Base-by-base conservation (phyloP, 2,329 filamentous ascomycete species). In the Alternaria sp. region DNA sequence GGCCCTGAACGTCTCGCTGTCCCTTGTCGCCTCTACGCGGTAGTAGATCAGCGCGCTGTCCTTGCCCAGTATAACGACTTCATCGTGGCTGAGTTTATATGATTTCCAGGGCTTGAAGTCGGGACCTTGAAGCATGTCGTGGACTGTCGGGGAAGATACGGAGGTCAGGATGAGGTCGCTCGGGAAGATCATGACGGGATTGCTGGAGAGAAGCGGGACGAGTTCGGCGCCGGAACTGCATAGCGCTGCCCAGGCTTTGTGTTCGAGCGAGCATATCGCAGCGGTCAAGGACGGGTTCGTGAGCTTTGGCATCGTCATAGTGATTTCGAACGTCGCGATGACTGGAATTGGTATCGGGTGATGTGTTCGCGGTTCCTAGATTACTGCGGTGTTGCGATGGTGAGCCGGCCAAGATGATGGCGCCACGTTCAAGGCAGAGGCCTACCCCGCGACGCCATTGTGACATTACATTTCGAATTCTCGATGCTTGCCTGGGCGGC, bases 151-250 rank as follows among this genome's bases (percentile, higher is more conserved):
- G 2, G 69, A 78, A 10, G 73, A 77, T 7, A 76, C 76, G 4
- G 77, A 76, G 2, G 73, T 72, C 28, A 80, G 76, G 4, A 70
- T 74, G 32, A 76, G 73, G 40, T 81, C 76, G 25, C 77, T 75
- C 5, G 80, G 80, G 60, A 80, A 77, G 25, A 81, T 81, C 54
- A 81, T 81, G 74, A 82, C 80, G 62, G 77, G 77, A 32, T 68
- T 81, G 43, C 74, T 70, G 12, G 72, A 71, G 21, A 73, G 68
- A 13, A 71, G 78, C 13, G 79, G 79, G 5, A 73, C 69, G 25
- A 79, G 78, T 55, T 68, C 67, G 9, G 74, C 69, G 60, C 79
- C 71, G 7, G 73, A 71, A 45, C 60, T 67, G 66, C 73, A 81
- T 54, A 77, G 78, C 12, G 67, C 80, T 4, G 74, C 76, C 63